Base-by-base conservation (phyloP, 257 asterid genomes). In the Solanum bukasovii region DNA sequence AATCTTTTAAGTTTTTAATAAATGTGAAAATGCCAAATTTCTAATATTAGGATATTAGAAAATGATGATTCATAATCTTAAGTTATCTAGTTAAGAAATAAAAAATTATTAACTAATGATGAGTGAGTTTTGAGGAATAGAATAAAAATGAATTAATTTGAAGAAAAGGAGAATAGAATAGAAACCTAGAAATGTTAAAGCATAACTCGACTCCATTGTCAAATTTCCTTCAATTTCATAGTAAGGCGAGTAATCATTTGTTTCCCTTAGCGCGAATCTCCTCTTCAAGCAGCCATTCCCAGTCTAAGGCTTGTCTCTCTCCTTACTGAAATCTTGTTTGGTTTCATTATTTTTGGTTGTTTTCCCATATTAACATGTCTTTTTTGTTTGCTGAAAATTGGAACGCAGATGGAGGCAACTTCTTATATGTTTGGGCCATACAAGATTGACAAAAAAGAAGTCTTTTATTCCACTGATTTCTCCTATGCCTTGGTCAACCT, bases 341-440 rank as follows among this genome's bases (percentile, higher is more conserved):
- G 9, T 18, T 25, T 25, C 38, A 6, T 56, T 13, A 25, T 10
- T 40, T 42, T 6, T 34, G 1, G 14, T 49, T 23, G 10, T 37
- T 40, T 40, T 5, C 34, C 83, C 16, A 37, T 13, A 40, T n/a
- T 42, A 4, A 12, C 14, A 35, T 34, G 13, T 40, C 34, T 34
- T 49, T 31, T 13, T 34, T 49, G 29, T 52, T 21, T 29, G 33
- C 73, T 67, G 18, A 14, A 23, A 63, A 63, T 21, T 23, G 70
- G 71, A 23, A 65, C 35, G 14, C 91, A 93, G 96, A 95, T 94
- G 97, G 96, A 91, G 49, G 85, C 93, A 31, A 94, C 92, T 90
- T 86, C 89, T 86, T 95, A 86, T 44, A 88, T 35, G 34, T 96
- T 96, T 85, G 98, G 99, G 25, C 95, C 98, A 34, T 94, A 95